Base-by-base conservation (phyloP, 2,329 filamentous ascomycete species). In the Verticillium alfalfae region DNA sequence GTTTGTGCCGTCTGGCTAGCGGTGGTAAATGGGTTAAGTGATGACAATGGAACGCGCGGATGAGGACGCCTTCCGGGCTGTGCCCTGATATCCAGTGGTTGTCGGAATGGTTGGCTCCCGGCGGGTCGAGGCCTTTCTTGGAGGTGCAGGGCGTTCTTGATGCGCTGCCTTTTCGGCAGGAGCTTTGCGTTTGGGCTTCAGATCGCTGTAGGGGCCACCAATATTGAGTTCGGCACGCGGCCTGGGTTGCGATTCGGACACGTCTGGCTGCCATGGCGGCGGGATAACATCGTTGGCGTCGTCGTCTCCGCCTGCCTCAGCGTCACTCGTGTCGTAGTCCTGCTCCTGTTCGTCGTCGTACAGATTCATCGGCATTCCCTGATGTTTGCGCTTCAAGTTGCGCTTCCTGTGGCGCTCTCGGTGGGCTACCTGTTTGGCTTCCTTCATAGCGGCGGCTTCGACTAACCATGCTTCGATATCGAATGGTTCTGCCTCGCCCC, bases 401-500 rank as follows among this genome's bases (percentile, higher is more conserved):
- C 65, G 65, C 9, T 54, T 36, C 7, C 34, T 59, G 26, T 63
- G 59, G 41, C 60, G 57, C 34, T 63, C 57, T 39, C 60, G 59
- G 18, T 54, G 41, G 2, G 39, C 57, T 31, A 18, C 22, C 5
- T 58, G 54, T n/a, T 65, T 62, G 60, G 31, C 66, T 60, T 62
- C 60, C 7, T 61, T 62, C 18, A 63, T 56, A 39, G 56, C 39
- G 36, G 57, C 39, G 62, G 60, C 58, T 57, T 64, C 34, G 7
- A 6, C 13, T 34, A 34, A 16, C 54, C 54, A 56, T 76, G 67
- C 66, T 74, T 67, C 61, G 16, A 82, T 62, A 26, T 78, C 74
- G 61, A 81, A 81, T 0, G 72, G 71, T 15, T 70, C 49, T 12
- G 69, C 64, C 9, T 70, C 67, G 13, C 76, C 75, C 8, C 68